Percentiles rank a stretch among this genome's conserved stretches.
These are phyloP conservation scores for Eimeria sp. DNA, from an alignment of 169 alveolate species.

Conservation along the genomic window DNA sequence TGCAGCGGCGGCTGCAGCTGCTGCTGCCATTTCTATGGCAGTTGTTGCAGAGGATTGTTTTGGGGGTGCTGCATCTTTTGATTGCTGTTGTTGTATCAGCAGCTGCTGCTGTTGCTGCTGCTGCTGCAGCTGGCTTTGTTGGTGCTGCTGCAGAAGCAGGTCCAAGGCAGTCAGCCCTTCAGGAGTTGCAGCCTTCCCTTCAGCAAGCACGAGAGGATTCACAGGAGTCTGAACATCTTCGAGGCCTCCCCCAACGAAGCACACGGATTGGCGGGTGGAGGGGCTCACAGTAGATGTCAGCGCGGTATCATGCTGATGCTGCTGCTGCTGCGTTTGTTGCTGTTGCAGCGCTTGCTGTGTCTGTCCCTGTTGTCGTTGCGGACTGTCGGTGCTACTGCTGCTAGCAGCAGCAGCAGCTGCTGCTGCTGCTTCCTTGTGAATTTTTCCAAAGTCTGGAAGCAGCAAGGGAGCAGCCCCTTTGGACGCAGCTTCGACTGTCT, in stretches of 20 bases:
- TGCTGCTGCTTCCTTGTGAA: constrained; percentile 22
- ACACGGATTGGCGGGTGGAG: constrained; percentile 64
- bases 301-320: constrained; percentile 42
- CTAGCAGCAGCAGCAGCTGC: constrained; percentile 50
- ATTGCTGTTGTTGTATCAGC: neutral
- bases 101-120: constrained; percentile 31
- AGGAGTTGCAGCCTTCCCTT: neutral
- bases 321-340: constrained; percentile 40
- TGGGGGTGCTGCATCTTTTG: neutral
- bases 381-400: constrained; percentile 48
- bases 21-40: constrained; percentile 15
- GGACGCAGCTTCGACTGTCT: neutral
- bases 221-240: constrained; percentile 46
- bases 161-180: neutral
- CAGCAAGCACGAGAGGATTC: constrained; percentile 28
- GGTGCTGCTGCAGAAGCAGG: constrained; percentile 60
- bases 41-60: neutral
- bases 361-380: constrained; percentile 27
- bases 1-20: constrained; percentile 34
- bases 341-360: neutral
- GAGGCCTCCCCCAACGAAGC: constrained; percentile 15
- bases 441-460: constrained; percentile 13
- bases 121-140: constrained; percentile 1
- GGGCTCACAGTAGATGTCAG: constrained; percentile 52
- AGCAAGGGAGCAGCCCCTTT: neutral